Percentiles rank a stretch among this genome's conserved stretches.
Evolutionary conservation across 2,329 filamentous ascomycete species (phyloP).

Genomic region (Furcasterigmium sp.): DNA sequence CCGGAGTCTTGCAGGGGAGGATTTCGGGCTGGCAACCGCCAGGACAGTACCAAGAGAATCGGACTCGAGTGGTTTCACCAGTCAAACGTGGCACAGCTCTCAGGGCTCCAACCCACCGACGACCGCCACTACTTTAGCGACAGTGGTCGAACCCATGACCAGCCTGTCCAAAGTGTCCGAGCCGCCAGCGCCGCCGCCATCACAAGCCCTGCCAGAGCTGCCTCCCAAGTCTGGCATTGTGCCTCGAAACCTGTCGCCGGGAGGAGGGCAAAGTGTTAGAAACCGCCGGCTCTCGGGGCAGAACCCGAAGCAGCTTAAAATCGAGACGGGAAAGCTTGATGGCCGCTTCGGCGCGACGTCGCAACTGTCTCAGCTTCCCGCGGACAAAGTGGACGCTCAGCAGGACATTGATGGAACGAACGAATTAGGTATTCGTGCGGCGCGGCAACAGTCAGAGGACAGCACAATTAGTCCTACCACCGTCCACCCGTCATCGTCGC

Average conservation of each 20-base stretch:
- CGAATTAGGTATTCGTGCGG: conserved; percentile 5
- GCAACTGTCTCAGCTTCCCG: background rate
- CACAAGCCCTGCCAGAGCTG: conserved; percentile 38
- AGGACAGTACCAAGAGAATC: conserved; percentile 52
- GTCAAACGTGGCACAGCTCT: conserved; percentile 76
- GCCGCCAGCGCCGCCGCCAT: conserved; percentile 42
- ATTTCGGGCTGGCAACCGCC: conserved; percentile 43
- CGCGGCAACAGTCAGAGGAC: background rate
- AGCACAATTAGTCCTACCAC: conserved; percentile 7
- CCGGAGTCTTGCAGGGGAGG: conserved; percentile 73
- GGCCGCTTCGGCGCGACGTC: background rate
- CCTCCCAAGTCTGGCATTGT: conserved; percentile 24
- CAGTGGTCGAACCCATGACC: conserved; percentile 12
- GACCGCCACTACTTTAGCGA: background rate
- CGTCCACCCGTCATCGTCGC: background rate
- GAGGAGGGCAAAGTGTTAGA: conserved; percentile 50
- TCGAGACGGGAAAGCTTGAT: conserved; percentile 58
- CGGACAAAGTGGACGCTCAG: conserved; percentile 10
- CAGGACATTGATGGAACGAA: background rate
- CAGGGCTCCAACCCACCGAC: conserved; percentile 49
- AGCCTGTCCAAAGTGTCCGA: conserved; percentile 16
- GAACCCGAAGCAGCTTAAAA: conserved; percentile 78
- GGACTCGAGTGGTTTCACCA: conserved; percentile 74
- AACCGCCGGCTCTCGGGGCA: conserved; percentile 76
- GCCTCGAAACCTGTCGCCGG: background rate